Base-by-base conservation (phyloP, 306 rosid genomes). In the Pachyrhizus erosus region DNA sequence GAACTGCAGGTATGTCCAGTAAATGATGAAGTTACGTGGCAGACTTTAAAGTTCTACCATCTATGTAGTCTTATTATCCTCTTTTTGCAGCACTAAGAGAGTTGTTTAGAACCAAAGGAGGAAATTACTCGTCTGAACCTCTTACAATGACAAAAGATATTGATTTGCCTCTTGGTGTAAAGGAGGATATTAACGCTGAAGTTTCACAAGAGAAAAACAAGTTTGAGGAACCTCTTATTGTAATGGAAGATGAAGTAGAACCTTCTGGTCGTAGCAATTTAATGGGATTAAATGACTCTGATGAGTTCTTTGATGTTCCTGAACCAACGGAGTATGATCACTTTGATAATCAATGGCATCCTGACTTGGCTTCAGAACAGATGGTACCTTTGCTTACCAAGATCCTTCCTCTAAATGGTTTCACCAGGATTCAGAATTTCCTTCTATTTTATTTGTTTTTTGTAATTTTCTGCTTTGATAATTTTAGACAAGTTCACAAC, bases 291-390 rank as follows among this genome's bases (percentile, higher is more conserved):
- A 87, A 93, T 71, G 94, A 92, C 80, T 77, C 91, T 39, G 98
- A 94, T 78, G 97, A 92, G 89, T 94, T 94, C 83, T 94, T 88
- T 77, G 98, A 94, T 88, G 97, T 92, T 88, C 91, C 93, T 73
- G 98, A 92, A 69, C 77, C 97, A 71, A 58, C 88, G 1, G 97
- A 91, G 4, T 80, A 33, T 48, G 87, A 87, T 78, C 84, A 81
- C n/a, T 86, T 75, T 58, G 91, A 89, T 20, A 88, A 80, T 81
- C 90, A 89, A 13, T 89, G 96, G 96, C 70, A 89, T 49, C 15
- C 87, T 17, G 91, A 86, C 78, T 15, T 40, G 73, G 9, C 62
- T 71, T 76, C 87, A 70, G 93, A 90, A 62, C 88, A 82, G 23
- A 27, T 12, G 92, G 97, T 91, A 89, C 75, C 51, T 26, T 65